Evolutionary conservation across 139 green algal species (phyloP), one percentile per base, ranked within the genome.

Genomic region (Chlorella vulgaris): DNA sequence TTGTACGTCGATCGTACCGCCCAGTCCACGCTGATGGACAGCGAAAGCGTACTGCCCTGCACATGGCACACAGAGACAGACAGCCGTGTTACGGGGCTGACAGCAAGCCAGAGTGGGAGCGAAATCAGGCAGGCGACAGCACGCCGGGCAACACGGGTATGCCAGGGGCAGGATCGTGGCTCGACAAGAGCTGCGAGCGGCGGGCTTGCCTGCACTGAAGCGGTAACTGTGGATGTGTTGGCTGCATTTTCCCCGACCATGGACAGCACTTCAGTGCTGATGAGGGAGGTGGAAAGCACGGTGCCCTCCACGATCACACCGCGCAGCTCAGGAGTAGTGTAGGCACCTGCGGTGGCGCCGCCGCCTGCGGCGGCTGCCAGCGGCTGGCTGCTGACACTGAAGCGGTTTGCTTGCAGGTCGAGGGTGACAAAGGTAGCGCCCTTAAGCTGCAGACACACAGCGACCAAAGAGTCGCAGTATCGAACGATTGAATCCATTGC

Each of bases 21-120:
- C 73, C 73, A 79, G 51, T 36, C 29, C 24, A 79, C 51, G 6
- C 7, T 13, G 13, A 67, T 39, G 7, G 35, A 36, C 51, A 79
- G 51, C 35, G 43, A 51, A 26, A 65, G 28, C 24, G 73, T 79
- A 26, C 26, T 68, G 35, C 73, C 73, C 73, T 79, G 73, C 73
- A 77, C 0, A 28, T 4, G 2, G 1, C 24, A 47, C 2, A 51
- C 18, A 39, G 43, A 31, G n/a, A 31, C 4, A 42, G 26, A 1
- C 3, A 39, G 6, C n/a, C n/a, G n/a, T n/a, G n/a, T n/a, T n/a
- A n/a, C n/a, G n/a, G n/a, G n/a, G n/a, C n/a, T n/a, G n/a, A n/a
- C n/a, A n/a, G n/a, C n/a, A n/a, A n/a, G n/a, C n/a, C n/a, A n/a
- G n/a, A n/a, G n/a, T n/a, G n/a, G n/a, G n/a, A n/a, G n/a, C n/a